Evolutionary conservation across 805 yeast species (phyloP), one percentile per base, ranked within the genome.

Genomic region (Danielia oregonensis): DNA sequence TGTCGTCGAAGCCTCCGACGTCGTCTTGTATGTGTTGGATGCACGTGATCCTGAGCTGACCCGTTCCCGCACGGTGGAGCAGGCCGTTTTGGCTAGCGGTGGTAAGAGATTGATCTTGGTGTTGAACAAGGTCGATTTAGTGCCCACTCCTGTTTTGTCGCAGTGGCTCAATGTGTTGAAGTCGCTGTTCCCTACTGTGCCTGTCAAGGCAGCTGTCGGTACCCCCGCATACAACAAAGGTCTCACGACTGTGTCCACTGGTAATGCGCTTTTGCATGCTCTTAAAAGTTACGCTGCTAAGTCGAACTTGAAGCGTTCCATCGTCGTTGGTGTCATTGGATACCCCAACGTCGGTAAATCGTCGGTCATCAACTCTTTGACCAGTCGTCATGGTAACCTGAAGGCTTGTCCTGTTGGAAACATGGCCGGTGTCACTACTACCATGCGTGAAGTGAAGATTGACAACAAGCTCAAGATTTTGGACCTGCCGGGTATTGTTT

Each of bases 331-430:
- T 59, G 95, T 91, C 26, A 85, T 91, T 47, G 98, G 98, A 12
- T 91, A 88, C 65, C 98, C 98, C 32, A 91, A 91, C 58, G 97
- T 91, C 34, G 97, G 97, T 52, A 89, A 89, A 59, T 88, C 96
- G 3, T 86, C 96, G 13, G 83, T 93, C 38, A 93, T 91, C 55
- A 91, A 91, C 61, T 83, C 97, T 2, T 70, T 91, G 46, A 79
- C 87, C 3, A 74, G 86, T 35, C 80, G 93, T 61, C 94, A 86
- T 57, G 81, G 85, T 38, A 64, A 72, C 36, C 68, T 78, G 28
- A 78, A 75, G 49, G 91, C 89, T 9, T 93, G 97, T 57, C 97
- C 98, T 11, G 94, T 85, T 21, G 98, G 98, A 32, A 94, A 94
- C 55, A 93, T 85, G 65, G 97, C 98, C 3, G 98, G 98, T 57